Conservation (phyloP, 768 basidiomycete species). For the Vararia minispora region DNA sequence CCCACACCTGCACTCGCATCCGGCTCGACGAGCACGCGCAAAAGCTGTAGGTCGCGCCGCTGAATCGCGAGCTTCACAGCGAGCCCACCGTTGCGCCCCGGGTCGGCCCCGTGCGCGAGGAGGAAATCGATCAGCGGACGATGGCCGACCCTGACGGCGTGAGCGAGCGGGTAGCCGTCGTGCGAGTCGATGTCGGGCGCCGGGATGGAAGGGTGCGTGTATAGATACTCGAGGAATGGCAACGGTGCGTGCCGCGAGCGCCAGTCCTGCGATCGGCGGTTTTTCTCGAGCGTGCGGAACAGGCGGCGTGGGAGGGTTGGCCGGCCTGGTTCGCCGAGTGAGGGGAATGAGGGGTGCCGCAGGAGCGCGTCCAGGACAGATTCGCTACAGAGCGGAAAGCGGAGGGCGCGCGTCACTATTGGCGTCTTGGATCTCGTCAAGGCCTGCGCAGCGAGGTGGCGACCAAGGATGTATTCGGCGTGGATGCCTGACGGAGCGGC, state of each 20-base stretch:
- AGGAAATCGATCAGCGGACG: constrained; percentile 59
- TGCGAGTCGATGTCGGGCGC: constrained; percentile 50
- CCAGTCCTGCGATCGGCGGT: constrained; percentile 23
- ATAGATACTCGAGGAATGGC: constrained; percentile 53
- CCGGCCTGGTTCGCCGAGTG: neutral
- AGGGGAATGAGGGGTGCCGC: constrained; percentile 13
- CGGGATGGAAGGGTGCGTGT: constrained; percentile 26
- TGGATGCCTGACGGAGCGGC: constrained; percentile 45
- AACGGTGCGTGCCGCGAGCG: constrained; percentile 42
- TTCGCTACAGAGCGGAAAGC: constrained; percentile 36
- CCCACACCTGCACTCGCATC: constrained; percentile 11
- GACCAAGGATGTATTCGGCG: constrained; percentile 52
- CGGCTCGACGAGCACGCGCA: constrained; percentile 66
- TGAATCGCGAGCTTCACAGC: constrained; percentile 69
- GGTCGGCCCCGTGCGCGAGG: constrained; percentile 63
- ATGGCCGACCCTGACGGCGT: constrained; percentile 60
- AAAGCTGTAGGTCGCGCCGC: constrained; percentile 51
- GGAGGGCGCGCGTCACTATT: constrained; percentile 37
- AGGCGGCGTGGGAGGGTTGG: constrained; percentile 56
- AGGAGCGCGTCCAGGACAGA: constrained; percentile 38
- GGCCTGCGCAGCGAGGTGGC: constrained; percentile 11
- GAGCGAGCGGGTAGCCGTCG: constrained; percentile 73
- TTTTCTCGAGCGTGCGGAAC: constrained; percentile 38
- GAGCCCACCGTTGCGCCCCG: constrained; percentile 45
- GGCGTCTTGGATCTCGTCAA: neutral